phyloP scores from a whole-genome alignment of 129 eudicot genomes.

The Kitagawia praeruptora region DNA sequence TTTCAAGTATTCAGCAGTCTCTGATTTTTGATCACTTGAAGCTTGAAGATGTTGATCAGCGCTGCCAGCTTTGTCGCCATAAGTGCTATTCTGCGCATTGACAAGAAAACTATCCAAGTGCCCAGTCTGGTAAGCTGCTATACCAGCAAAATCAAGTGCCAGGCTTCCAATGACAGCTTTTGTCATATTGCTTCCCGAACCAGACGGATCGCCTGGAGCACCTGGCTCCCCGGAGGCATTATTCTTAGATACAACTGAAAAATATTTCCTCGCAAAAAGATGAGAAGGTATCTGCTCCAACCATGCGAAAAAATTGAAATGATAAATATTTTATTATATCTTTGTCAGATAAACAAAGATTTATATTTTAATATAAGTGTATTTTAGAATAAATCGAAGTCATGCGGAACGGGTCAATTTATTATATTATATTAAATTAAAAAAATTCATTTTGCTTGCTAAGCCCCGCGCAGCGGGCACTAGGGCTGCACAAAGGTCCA shows the following conservation, averaged over 20 bases:
- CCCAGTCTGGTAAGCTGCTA: constrained; percentile 62
- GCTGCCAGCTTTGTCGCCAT: constrained; percentile 7
- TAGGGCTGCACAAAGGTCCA: too few relatives aligned
- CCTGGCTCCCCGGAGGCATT: constrained; percentile 37
- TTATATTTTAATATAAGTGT: too few relatives aligned
- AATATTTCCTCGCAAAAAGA: constrained; percentile 64
- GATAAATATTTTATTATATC: constrained; percentile 1
- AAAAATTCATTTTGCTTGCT: too few relatives aligned
- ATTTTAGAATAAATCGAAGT: too few relatives aligned
- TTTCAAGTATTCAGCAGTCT: constrained; percentile 16
- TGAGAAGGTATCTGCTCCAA: constrained; percentile 63
- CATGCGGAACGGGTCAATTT: too few relatives aligned
- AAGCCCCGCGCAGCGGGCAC: too few relatives aligned
- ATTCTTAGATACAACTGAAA: constrained; percentile 46
- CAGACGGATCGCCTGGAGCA: constrained; percentile 38
- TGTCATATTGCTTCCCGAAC: constrained; percentile 29
- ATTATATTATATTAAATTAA: too few relatives aligned
- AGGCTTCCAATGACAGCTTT: constrained; percentile 54
- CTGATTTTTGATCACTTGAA: constrained; percentile 13
- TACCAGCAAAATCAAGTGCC: constrained; percentile 55
- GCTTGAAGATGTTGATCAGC: constrained; percentile 18
- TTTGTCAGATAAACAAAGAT: too few relatives aligned
- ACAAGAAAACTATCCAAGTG: constrained; percentile 36
- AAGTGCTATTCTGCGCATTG: constrained; percentile 27
- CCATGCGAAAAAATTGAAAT: constrained; percentile 3